A percentile compares a stretch with the other conserved stretches of the same genome.
phyloP scores from a whole-genome alignment of 441 rosid species.

The Theobroma grandiflorum region DNA sequence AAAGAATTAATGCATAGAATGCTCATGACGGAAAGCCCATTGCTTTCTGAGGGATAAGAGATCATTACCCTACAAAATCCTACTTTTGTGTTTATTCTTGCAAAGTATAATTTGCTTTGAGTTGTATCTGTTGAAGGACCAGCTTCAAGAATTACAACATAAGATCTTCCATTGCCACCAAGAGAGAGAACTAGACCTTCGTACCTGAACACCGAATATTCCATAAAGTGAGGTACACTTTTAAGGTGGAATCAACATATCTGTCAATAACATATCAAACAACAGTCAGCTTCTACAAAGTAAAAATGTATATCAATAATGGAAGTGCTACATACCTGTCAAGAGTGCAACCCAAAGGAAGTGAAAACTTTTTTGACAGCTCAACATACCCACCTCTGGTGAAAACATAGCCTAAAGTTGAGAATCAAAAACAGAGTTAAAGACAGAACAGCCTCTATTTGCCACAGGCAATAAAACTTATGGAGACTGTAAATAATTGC shows the following conservation, averaged over 20 bases:
- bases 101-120: constrained; percentile 87
- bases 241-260: constrained; percentile 23
- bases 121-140: constrained; percentile 90
- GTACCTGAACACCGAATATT: constrained; percentile 53
- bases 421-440: constrained; percentile 34
- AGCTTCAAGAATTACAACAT: constrained; percentile 91
- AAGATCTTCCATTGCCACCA: constrained; percentile 98
- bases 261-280: constrained; percentile 2
- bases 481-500: neutral
- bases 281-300: constrained; percentile 19
- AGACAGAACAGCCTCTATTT: neutral
- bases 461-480: neutral
- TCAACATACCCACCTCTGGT: constrained; percentile 95
- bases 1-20: constrained; percentile 11
- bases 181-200: constrained; percentile 93
- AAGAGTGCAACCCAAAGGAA: constrained; percentile 87
- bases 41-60: constrained; percentile 20
- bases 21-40: neutral
- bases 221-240: constrained; percentile 17
- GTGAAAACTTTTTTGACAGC: constrained; percentile 77
- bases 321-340: constrained; percentile 66
- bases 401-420: constrained; percentile 82
- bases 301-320: constrained; percentile 12
- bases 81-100: constrained; percentile 87
- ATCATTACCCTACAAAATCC: constrained; percentile 87